Evolutionary conservation across 495 filamentous ascomycete genomes (phyloP), one percentile per base, ranked within the genome.

Genomic region (Patellaria atrata): DNA sequence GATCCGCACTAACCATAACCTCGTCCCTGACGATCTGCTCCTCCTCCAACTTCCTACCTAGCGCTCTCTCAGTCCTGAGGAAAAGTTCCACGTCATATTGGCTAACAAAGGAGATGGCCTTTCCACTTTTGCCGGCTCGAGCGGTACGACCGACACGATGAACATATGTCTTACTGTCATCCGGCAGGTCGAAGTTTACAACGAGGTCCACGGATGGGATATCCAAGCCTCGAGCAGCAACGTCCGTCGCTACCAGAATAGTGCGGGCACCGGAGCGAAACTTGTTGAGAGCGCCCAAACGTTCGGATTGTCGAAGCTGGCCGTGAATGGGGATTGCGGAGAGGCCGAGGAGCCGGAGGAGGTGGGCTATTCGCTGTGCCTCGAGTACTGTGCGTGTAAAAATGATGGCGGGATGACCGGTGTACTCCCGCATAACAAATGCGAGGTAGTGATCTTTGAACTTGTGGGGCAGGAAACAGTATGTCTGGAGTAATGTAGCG

Each of bases 331-430:
- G 87, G 45, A 94, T 87, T 5, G 84, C 85, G 30, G 77, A 72
- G 63, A 87, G 70, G 36, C 81, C 82, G 1, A 96, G 70, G 3
- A 69, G 63, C 16, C 89, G 72, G 3, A 93, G 70, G 15, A 96
- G 58, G 50, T 89, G 75, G 6, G 86, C 72, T 3, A 96, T 45
- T 1, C 85, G 69, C 50, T 91, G 83, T 0, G 84, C 80, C 51
- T 94, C 86, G 56, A 82, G 77, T 12, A 97, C 80, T 0, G 91
- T 96, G n/a, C 89, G 65, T 1, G 78, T 81, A 62, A 97, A 97
- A 41, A 94, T 70, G 48, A 97, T 92, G 47, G 66, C 70, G 6
- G 73, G 73, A 46, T 91, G 68, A n/a, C 85, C 87, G 12, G 71
- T 65, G 48, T 79, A 79, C 27, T 92, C 82, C 52, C 84, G 85